Conservation (phyloP, 2,329 filamentous ascomycete species). For the Pseudofabraea citricarpa region DNA sequence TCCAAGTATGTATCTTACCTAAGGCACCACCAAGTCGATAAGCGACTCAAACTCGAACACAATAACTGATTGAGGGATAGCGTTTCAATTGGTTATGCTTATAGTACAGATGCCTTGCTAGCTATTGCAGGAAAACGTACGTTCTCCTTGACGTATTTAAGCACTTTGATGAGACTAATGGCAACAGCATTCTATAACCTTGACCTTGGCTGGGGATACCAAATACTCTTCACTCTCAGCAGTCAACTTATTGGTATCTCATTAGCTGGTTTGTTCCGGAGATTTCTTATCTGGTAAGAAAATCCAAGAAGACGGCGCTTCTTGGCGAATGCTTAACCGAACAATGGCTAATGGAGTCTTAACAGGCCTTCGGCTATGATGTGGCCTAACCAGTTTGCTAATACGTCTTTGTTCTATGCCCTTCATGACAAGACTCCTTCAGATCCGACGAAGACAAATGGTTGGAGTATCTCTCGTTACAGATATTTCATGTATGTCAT, state of each 20-base stretch:
- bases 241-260: conserved; percentile 39
- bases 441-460: conserved; percentile 45
- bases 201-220: conserved; percentile 52
- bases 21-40: no score
- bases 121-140: conserved; percentile 45
- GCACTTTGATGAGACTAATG: background rate
- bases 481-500: conserved; percentile 39
- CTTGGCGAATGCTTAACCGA: no score
- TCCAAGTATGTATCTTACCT: conserved; percentile 9
- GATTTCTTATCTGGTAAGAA: conserved; percentile 6
- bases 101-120: conserved; percentile 69
- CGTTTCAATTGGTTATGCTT: conserved; percentile 35
- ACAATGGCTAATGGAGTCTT: background rate
- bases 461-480: conserved; percentile 60
- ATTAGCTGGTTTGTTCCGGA: conserved; percentile 6
- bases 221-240: conserved; percentile 53
- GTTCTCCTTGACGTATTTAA: background rate
- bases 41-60: no score
- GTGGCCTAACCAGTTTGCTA: conserved; percentile 8
- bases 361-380: conserved; percentile 17
- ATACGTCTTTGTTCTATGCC: conserved; percentile 15
- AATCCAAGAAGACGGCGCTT: no score
- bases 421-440: conserved; percentile 58
- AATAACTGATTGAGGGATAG: conserved; percentile 26
- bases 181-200: conserved; percentile 63